Percentiles rank a stretch among this genome's conserved stretches.
Evolutionary conservation across 225 moss, liverwort and hornwort genomes (phyloP).

Genomic region (Takakia lepidozioides): DNA sequence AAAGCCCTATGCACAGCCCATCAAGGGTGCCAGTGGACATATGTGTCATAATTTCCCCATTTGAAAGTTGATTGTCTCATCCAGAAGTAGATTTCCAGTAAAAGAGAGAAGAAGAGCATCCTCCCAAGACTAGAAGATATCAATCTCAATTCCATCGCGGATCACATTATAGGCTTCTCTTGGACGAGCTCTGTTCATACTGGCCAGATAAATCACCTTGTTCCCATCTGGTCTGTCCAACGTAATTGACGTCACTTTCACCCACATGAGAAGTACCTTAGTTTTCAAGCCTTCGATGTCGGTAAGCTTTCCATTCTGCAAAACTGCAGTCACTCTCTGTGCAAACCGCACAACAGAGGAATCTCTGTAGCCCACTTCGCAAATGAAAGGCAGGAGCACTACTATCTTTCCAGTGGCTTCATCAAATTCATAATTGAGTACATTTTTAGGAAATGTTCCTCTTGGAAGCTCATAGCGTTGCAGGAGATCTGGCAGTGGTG

Average conservation of each 20-base stretch:
- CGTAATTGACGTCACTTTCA: conserved; percentile 68
- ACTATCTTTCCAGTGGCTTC: conserved; percentile 59
- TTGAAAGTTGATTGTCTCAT: too few relatives aligned
- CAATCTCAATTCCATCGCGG: conserved; percentile 82
- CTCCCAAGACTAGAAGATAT: conserved; percentile 50
- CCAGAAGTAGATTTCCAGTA: too few relatives aligned
- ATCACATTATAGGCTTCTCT: conserved; percentile 67
- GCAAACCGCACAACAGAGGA: conserved; percentile 71
- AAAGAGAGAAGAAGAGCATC: too few relatives aligned
- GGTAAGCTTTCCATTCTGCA: conserved; percentile 57
- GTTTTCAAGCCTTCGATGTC: conserved; percentile 91
- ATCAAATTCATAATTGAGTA: conserved; percentile 79
- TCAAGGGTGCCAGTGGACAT: too few relatives aligned
- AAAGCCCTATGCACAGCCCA: too few relatives aligned
- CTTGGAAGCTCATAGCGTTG: conserved; percentile 71
- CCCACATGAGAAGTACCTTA: conserved; percentile 94
- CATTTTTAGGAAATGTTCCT: conserved; percentile 70
- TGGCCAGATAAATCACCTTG: conserved; percentile 81
- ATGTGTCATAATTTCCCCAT: too few relatives aligned
- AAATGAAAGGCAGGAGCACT: conserved; percentile 65
- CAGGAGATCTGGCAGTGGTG: conserved; percentile 76
- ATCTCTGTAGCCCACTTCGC: conserved; percentile 77
- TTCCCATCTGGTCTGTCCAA: conserved; percentile 61
- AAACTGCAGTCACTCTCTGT: conserved; percentile 55
- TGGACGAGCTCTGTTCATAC: conserved; percentile 70